A percentile compares a stretch with the other conserved stretches of the same genome.
Conservation (phyloP, 1,139 yeast species). For the Petasospora rhodanensis region DNA sequence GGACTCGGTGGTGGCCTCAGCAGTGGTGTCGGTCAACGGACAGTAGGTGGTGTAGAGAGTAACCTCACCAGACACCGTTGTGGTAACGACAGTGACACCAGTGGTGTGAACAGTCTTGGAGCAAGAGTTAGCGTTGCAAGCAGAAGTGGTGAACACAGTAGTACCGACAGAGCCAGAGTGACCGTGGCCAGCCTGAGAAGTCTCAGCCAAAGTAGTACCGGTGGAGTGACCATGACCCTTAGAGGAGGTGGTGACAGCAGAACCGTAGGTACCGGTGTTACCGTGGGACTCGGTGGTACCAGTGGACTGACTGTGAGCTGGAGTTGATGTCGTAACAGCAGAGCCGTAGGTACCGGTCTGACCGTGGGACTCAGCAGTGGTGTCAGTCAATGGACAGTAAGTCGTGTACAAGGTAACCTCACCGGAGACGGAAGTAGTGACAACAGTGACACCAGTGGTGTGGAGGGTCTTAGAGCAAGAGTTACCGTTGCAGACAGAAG, state of each 20-base stretch:
- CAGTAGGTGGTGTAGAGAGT: not conserved
- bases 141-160: not conserved
- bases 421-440: conserved; percentile 1
- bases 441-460: conserved; percentile 6
- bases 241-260: no score
- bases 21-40: no score
- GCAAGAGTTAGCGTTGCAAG: conserved; percentile 2
- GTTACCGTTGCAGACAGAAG: conserved; percentile 7
- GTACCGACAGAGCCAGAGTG: not conserved
- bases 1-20: no score
- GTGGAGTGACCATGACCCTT: no score
- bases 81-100: not conserved
- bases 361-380: not conserved
- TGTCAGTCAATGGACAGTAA: conserved; percentile 11
- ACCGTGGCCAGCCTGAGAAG: not conserved
- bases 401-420: conserved; percentile 4
- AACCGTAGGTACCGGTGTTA: no score
- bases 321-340: not conserved
- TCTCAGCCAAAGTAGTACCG: no score
- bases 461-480: conserved; percentile 7
- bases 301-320: no score
- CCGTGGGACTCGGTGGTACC: no score
- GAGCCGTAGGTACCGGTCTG: no score
- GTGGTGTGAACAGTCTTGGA: not conserved
- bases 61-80: not conserved